These are phyloP conservation scores for Prototheca wickerhamii DNA, from an alignment of 163 green algal species.

Conservation along the genomic window DNA sequence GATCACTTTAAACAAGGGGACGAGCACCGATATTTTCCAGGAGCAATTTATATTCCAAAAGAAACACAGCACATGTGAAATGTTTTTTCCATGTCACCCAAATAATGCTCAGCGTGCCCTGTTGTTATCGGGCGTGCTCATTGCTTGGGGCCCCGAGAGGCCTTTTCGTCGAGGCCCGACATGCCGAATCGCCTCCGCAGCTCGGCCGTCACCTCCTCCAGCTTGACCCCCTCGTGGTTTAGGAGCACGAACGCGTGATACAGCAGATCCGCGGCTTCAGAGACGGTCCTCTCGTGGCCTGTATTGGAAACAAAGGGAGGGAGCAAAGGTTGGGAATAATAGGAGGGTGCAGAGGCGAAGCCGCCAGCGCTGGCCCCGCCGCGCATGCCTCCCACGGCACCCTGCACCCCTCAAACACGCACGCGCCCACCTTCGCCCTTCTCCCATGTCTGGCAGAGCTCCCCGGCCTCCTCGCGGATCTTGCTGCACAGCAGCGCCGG, in stretches of 20 bases:
- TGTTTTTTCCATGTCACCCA: too few species aligned
- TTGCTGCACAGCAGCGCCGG: conserved; percentile 89
- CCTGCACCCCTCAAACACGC: background rate
- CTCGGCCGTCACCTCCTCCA: conserved; percentile 70
- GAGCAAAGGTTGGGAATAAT: background rate
- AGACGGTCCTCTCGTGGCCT: conserved; percentile 70
- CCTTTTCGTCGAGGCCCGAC: conserved; percentile 88
- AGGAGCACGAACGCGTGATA: conserved; percentile 97
- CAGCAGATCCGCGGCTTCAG: conserved; percentile 93
- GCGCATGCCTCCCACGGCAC: background rate
- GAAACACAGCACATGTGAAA: too few species aligned
- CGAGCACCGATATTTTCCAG: too few species aligned
- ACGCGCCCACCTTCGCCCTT: conserved; percentile 50
- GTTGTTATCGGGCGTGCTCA: too few species aligned
- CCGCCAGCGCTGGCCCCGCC: background rate
- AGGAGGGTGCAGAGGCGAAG: background rate
- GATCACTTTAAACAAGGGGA: too few species aligned
- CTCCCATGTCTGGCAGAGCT: conserved; percentile 91
- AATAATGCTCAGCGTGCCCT: too few species aligned
- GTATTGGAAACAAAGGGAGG: background rate
- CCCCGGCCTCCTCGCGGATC: conserved; percentile 70
- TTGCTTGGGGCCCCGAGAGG: conserved; percentile 8
- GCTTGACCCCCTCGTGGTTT: conserved; percentile 48
- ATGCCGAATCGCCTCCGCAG: conserved; percentile 66
- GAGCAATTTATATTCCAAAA: too few species aligned